Evolutionary conservation across 257 asterid species (phyloP), one percentile per base, ranked within the genome.

Genomic region (Rehmannia glutinosa): DNA sequence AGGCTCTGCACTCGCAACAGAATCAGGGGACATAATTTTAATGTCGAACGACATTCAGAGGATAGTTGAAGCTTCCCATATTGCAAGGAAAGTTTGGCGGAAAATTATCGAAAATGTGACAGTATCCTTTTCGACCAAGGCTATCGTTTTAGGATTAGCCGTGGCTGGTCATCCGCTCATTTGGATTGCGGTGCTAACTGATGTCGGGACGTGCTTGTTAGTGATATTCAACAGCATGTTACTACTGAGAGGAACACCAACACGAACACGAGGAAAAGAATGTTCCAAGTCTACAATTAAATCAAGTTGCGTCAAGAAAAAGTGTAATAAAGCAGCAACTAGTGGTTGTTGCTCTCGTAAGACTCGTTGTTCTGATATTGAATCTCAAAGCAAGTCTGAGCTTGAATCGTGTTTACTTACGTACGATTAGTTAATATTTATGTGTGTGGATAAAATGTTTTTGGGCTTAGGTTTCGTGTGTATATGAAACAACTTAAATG

Each of bases 161-260:
- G n/a, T n/a, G n/a, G n/a, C n/a, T n/a, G n/a, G n/a, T n/a, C n/a
- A n/a, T n/a, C n/a, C n/a, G n/a, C n/a, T n/a, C n/a, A n/a, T n/a
- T n/a, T n/a, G n/a, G n/a, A n/a, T n/a, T n/a, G n/a, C n/a, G n/a
- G n/a, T n/a, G n/a, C n/a, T n/a, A n/a, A n/a, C n/a, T n/a, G n/a
- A n/a, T n/a, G n/a, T n/a, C n/a, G n/a, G n/a, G n/a, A 89, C 97
- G 0, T 92, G 98, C 70, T 76, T 92, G 74, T 35, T 89, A 1
- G 98, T 92, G 30, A 90, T 92, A n/a, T 64, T 84, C 2, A 92
- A 92, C 80, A 92, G 98, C 70, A 89, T 89, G 97, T n/a, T n/a
- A n/a, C n/a, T n/a, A 33, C 5, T 33, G 9, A 33, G 7, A 33
- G 2, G 8, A 33, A 33, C 39, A 33, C 9, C 9, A 33, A 33